Base-by-base conservation (phyloP, 1,284 basidiomycete genomes). In the Tilletia indica region DNA sequence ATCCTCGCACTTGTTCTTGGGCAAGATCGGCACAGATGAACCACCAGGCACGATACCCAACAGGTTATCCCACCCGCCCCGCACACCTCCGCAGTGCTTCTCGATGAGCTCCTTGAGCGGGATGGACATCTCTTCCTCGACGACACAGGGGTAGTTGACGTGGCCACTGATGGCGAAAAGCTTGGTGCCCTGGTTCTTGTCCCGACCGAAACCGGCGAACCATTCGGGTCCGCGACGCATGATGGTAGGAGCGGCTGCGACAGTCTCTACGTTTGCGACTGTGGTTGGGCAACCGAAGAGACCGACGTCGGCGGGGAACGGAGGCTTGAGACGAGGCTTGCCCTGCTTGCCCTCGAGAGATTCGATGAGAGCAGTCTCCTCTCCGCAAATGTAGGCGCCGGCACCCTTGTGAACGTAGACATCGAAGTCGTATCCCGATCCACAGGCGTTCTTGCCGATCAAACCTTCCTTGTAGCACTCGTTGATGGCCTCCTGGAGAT, bases 41-140 rank as follows among this genome's bases (percentile, higher is more conserved):
- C 96, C 96, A 76, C 96, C 95, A 5, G 96, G 95, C 69, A 98
- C 90, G 81, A 98, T 94, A 58, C 95, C 96, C 4, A 94, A 88
- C 48, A 98, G 86, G 86, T 99, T 97, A 83, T 97, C 90, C 96
- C 96, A 98, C 21, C 96, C 96, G 71, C 95, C 96, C 64, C 89
- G 87, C 49, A 99, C 90, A 80, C 95, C 96, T 54, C 95, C 96
- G 82, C 94, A 97, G 86, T 99, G 95, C 86, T 93, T 94, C 86
- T 99, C 96, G 74, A 99, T 87, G 72, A 99, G 88, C 74, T 98
- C 95, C 86, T 91, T 91, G 72, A 98, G 86, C 19, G 95, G 94
- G 72, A 99, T 98, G 76, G 92, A 93, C 96, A 98, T 98, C 88
- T 98, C 96, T 86, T 99, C 97, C 87, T 98, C 96, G 51, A 98